A percentile compares a stretch with the other conserved stretches of the same genome.
These are phyloP conservation scores for Lasiosphaeria hispida DNA, from an alignment of 495 filamentous ascomycete species.

Conservation along the genomic window DNA sequence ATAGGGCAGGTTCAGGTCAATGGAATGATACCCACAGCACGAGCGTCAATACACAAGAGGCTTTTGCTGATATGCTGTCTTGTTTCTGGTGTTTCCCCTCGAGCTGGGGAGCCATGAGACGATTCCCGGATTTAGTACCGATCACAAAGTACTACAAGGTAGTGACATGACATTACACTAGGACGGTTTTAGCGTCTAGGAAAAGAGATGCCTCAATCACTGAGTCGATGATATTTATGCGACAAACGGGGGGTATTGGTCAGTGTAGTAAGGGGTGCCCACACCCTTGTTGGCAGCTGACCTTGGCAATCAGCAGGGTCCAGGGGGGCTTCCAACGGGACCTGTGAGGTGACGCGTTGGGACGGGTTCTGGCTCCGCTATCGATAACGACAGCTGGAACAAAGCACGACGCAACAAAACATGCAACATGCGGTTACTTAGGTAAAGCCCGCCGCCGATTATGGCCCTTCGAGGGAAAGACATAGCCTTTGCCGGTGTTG, in stretches of 20 bases:
- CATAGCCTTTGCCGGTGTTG: conserved; percentile 65
- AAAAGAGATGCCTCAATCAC: too few relatives aligned
- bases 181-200: too few relatives aligned
- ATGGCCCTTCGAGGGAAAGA: conserved; percentile 81
- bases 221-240: neutral
- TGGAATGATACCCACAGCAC: neutral
- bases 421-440: conserved; percentile 39
- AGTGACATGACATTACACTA: too few relatives aligned
- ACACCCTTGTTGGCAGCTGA: conserved; percentile 5
- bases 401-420: conserved; percentile 25
- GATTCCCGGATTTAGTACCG: too few relatives aligned
- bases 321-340: too few relatives aligned
- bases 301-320: neutral
- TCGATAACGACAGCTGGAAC: conserved; percentile 11
- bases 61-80: neutral
- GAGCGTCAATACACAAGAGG: neutral
- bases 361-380: neutral
- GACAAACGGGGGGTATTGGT: neutral
- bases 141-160: too few relatives aligned
- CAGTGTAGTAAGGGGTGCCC: neutral
- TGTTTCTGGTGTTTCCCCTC: too few relatives aligned
- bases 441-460: conserved; percentile 37
- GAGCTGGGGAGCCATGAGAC: too few relatives aligned
- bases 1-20: neutral
- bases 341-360: conserved; percentile 6